Percentiles rank a stretch among this genome's conserved stretches.
These are phyloP conservation scores for Pleodorina starrii DNA, from an alignment of 139 green algal species.

Conservation along the genomic window DNA sequence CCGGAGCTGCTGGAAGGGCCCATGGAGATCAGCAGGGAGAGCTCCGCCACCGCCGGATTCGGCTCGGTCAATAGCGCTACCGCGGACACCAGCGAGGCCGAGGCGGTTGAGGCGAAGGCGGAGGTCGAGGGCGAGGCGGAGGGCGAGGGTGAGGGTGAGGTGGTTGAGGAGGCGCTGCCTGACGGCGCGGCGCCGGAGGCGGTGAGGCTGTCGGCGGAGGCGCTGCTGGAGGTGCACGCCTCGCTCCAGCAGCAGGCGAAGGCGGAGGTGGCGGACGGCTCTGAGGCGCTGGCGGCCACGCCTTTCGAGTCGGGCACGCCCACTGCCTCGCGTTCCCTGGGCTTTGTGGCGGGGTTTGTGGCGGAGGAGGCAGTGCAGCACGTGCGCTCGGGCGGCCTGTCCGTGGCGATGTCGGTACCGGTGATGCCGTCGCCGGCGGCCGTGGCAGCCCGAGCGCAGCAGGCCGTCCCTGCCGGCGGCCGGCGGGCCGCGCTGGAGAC, in stretches of 20 bases:
- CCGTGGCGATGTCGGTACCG: neutral
- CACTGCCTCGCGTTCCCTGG: neutral
- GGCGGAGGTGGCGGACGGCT: too few relatives aligned
- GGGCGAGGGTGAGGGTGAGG: too few relatives aligned
- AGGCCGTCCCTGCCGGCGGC: neutral
- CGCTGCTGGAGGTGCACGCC: neutral
- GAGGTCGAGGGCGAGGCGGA: too few relatives aligned
- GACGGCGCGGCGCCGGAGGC: too few relatives aligned
- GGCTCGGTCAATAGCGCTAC: too few relatives aligned
- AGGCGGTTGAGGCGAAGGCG: too few relatives aligned
- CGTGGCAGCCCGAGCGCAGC: neutral
- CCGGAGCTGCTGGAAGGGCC: slow-evolving; percentile 33
- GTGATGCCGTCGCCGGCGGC: neutral
- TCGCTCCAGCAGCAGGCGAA: neutral
- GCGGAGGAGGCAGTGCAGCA: neutral
- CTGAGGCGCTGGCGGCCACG: too few relatives aligned
- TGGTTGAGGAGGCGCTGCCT: too few relatives aligned
- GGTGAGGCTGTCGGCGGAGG: neutral
- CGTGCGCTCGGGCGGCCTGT: neutral
- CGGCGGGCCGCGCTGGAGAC: neutral
- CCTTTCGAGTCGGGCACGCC: neutral
- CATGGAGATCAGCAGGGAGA: neutral
- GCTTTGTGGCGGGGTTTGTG: neutral
- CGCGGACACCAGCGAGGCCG: too few relatives aligned
- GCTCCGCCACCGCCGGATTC: neutral